Conservation (phyloP, 2,329 filamentous ascomycete species). For the Sclerotinia spermophila region DNA sequence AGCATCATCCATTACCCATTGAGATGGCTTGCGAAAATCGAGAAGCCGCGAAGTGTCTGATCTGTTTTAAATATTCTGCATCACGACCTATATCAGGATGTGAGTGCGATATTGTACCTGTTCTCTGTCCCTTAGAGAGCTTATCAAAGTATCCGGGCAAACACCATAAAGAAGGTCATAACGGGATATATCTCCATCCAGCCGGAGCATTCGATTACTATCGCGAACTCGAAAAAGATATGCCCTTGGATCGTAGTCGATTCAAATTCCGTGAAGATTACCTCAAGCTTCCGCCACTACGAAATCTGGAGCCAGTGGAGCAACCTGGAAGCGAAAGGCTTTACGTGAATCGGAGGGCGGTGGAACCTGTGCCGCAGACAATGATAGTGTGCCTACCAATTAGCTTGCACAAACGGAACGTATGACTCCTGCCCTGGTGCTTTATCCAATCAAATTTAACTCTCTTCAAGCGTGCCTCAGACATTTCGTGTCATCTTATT, state of each 20-base stretch:
- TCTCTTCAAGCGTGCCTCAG: neutral
- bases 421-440: accelerated
- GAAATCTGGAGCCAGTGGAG: too few relatives aligned
- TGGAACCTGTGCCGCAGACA: neutral
- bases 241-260: neutral
- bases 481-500: neutral
- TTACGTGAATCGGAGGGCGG: neutral
- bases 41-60: neutral
- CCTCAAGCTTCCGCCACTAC: neutral
- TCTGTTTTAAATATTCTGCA: neutral
- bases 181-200: neutral
- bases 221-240: neutral
- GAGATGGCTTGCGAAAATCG: neutral
- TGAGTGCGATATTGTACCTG: accelerated
- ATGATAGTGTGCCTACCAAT: accelerated
- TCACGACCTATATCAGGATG: neutral
- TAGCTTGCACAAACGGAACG: neutral
- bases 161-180: neutral
- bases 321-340: neutral
- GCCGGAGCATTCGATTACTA: accelerated
- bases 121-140: neutral
- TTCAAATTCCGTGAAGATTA: neutral
- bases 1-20: neutral
- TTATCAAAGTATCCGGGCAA: too few relatives aligned
- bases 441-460: neutral